Base-by-base conservation (phyloP, 768 basidiomycete genomes). In the Mycena indigotica region DNA sequence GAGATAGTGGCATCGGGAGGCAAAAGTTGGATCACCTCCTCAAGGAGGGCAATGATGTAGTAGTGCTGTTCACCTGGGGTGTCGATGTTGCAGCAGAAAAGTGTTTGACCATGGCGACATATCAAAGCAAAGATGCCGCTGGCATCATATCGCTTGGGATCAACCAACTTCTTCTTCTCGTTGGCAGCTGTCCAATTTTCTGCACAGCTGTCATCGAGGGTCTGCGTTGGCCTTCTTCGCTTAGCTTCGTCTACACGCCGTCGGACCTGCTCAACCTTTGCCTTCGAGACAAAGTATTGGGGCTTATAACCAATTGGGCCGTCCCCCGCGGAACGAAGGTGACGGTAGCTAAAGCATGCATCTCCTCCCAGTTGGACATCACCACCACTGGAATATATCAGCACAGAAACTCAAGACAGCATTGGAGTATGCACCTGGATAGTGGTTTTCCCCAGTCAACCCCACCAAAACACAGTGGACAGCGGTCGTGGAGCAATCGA, bases 41-140 rank as follows among this genome's bases (percentile, higher is more conserved):
- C n/a, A n/a, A n/a, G n/a, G n/a, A n/a, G n/a, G n/a, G n/a, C n/a
- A n/a, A n/a, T n/a, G 19, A 69, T 66, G 57, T 72, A 78, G 25
- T 76, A 71, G 48, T 77, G 73, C 56, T 75, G 63, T 55, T 77
- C 70, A 5, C 76, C 72, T 15, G 74, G 67, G 1, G 72, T 66
- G 56, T 73, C 69, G n/a, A 80, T 75, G 50, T 81, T 77, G 24
- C 71, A 70, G 3, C 76, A 52, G 28, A 73, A 72, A 0, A 78
- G 50, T 0, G 71, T 69, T 15, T 74, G 70, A 35, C 75, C 69
- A 35, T 78, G 76, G 1, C 67, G 55, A 57, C 76, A 79, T 0
- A 75, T 69, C 0, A 78, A 58, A 0, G 69, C 71, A 73, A 68
- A 52, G 71, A 77, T n/a, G n/a, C n/a, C n/a, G n/a, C n/a, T n/a